Evolutionary conservation across 116 monocot genomes (phyloP).

Genomic region (Iris pallida): DNA sequence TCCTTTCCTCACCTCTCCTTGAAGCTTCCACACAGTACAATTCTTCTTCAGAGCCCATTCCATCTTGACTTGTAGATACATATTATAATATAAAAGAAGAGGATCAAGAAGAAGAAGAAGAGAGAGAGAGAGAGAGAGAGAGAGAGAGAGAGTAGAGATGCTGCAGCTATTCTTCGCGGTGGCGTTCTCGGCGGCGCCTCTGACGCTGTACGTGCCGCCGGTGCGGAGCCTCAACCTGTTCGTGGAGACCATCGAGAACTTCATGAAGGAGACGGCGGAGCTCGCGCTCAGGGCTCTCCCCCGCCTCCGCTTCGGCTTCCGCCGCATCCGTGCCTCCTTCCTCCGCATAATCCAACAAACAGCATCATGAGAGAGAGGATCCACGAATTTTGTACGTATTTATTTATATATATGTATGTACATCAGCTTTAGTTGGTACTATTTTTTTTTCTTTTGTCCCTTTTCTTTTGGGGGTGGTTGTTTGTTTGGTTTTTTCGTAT

Average conservation of each 20-base stretch:
- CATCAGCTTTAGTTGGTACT: too few species aligned
- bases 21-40: too few species aligned
- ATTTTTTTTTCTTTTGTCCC: too few species aligned
- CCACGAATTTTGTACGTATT: too few species aligned
- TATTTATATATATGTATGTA: too few species aligned
- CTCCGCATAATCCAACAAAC: constrained; percentile 14
- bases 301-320: constrained; percentile 45
- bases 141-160: constrained; percentile 23
- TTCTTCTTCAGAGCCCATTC: too few species aligned
- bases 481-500: too few species aligned
- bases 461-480: too few species aligned
- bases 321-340: constrained; percentile 37
- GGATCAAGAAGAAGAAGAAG: not conserved
- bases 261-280: constrained; percentile 38
- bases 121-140: constrained; percentile 4
- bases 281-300: constrained; percentile 26
- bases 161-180: constrained; percentile 68
- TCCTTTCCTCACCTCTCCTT: too few species aligned
- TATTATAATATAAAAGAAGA: not conserved
- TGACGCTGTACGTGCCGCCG: constrained; percentile 82
- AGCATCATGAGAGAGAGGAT: too few species aligned
- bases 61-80: too few species aligned
- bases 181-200: constrained; percentile 89
- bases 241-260: constrained; percentile 55
- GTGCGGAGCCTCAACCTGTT: constrained; percentile 70